Evolutionary conservation across 495 filamentous ascomycete genomes (phyloP).

Genomic region (Tuber magnatum): DNA sequence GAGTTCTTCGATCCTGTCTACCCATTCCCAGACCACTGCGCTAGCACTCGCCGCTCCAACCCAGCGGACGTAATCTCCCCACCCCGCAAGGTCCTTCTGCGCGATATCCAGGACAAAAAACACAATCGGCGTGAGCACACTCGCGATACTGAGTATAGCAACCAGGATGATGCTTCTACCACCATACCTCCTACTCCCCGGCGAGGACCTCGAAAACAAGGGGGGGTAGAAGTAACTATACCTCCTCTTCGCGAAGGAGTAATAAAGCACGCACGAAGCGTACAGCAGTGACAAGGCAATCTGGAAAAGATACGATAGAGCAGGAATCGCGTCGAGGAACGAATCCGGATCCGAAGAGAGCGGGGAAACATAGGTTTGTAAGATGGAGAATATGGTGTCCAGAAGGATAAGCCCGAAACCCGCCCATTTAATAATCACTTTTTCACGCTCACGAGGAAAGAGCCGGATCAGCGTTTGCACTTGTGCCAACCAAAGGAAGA

Average conservation of each 20-base stretch:
- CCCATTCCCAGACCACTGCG: constrained; percentile 99
- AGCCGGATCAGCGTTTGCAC: constrained; percentile 92
- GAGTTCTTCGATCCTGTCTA: constrained; percentile 93
- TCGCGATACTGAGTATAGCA: constrained; percentile 66
- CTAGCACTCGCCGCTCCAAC: constrained; percentile 93
- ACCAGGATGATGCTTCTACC: constrained; percentile 90
- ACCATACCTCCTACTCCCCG: constrained; percentile 33
- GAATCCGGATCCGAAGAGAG: constrained; percentile 57
- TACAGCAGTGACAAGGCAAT: constrained; percentile 82
- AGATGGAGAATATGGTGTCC: constrained; percentile 77
- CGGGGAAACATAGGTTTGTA: constrained; percentile 73
- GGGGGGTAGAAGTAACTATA: constrained; percentile 83
- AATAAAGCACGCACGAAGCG: constrained; percentile 93
- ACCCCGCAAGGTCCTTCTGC: constrained; percentile 76
- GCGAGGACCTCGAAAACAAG: constrained; percentile 24
- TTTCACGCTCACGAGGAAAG: constrained; percentile 93
- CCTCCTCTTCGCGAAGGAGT: constrained; percentile 80
- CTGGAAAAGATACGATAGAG: constrained; percentile 89
- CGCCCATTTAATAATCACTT: constrained; percentile 97
- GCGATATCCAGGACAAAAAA: constrained; percentile 95
- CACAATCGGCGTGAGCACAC: constrained; percentile 81
- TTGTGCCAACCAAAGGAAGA: constrained; percentile 94
- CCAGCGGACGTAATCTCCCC: constrained; percentile 97
- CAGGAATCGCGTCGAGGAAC: constrained; percentile 83
- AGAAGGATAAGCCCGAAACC: constrained; percentile 87